Evolutionary conservation across 192 early-diverging fungal genomes (phyloP).

Genomic region (Dissophora ornata): DNA sequence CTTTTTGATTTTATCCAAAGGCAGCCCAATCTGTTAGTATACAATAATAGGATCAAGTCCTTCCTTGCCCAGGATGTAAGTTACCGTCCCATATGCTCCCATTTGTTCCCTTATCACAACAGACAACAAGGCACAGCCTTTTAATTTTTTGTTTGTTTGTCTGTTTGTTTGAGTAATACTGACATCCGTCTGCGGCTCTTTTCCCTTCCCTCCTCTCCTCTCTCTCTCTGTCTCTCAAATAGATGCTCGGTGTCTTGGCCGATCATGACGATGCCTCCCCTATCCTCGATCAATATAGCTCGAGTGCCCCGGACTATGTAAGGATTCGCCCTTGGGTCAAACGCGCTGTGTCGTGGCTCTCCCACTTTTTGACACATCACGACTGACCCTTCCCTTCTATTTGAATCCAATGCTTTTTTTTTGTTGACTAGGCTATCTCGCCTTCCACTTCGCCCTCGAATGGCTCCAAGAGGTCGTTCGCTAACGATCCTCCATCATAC

Average conservation of each 20-base stretch:
- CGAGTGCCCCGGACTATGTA: conserved; percentile 21
- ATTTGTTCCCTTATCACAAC: too few species aligned
- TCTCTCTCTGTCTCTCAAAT: neutral
- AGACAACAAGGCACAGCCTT: too few species aligned
- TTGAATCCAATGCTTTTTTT: too few species aligned
- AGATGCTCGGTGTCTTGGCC: conserved; percentile 44
- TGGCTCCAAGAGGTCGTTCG: conserved; percentile 17
- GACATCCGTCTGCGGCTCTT: too few species aligned
- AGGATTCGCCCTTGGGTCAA: neutral
- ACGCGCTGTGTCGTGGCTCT: neutral
- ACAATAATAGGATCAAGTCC: conserved; percentile 54
- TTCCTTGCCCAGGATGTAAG: conserved; percentile 51
- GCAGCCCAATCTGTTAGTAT: conserved; percentile 46
- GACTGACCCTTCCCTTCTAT: too few species aligned
- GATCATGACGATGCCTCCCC: conserved; percentile 21
- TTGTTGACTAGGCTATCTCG: too few species aligned
- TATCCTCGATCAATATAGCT: neutral
- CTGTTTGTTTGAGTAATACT: too few species aligned
- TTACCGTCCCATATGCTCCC: neutral
- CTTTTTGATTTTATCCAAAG: conserved; percentile 50
- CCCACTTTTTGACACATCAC: neutral
- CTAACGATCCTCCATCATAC: neutral
- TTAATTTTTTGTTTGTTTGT: too few species aligned
- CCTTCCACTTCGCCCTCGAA: conserved; percentile 8
- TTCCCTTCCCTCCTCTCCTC: too few species aligned